These are phyloP conservation scores for Coemansia reversa DNA, from an alignment of 192 early-diverging fungal genomes.

Conservation along the genomic window DNA sequence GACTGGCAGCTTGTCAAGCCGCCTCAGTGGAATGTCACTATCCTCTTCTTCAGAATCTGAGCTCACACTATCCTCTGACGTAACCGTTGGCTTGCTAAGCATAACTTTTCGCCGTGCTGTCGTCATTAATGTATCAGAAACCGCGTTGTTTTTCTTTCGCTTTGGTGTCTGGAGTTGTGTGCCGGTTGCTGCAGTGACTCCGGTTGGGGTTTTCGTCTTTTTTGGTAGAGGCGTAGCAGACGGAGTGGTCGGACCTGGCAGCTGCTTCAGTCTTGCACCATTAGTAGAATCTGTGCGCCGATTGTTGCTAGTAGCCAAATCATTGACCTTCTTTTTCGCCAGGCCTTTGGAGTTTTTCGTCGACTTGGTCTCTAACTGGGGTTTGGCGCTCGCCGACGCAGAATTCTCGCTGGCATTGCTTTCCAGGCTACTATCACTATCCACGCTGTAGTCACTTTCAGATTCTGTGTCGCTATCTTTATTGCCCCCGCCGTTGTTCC, in stretches of 20 bases:
- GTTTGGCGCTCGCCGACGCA: background rate
- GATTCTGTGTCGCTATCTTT: constrained; percentile 2
- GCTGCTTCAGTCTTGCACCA: background rate
- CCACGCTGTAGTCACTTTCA: constrained; percentile 8
- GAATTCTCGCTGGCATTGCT: background rate
- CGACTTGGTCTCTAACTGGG: background rate
- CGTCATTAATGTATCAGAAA: background rate
- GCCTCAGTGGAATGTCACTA: constrained; percentile 15
- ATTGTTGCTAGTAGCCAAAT: background rate
- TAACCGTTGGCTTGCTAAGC: constrained; percentile 20
- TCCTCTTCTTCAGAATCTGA: constrained; percentile 19
- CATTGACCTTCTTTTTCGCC: background rate
- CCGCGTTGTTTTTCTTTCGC: background rate
- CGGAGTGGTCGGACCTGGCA: background rate
- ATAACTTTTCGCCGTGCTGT: constrained; percentile 25
- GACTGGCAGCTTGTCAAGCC: constrained; percentile 27
- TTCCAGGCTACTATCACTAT: constrained; percentile 26
- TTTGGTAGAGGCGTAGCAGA: constrained; percentile 3
- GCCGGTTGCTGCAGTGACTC: background rate
- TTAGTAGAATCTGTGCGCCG: background rate
- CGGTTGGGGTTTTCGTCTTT: background rate
- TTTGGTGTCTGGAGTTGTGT: background rate
- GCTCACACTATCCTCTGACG: background rate
- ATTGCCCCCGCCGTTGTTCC: background rate
- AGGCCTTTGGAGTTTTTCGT: background rate